A percentile compares a stretch with the other conserved stretches of the same genome.
Evolutionary conservation across 257 asterid genomes (phyloP).

Genomic region (Solanum peruvianum): DNA sequence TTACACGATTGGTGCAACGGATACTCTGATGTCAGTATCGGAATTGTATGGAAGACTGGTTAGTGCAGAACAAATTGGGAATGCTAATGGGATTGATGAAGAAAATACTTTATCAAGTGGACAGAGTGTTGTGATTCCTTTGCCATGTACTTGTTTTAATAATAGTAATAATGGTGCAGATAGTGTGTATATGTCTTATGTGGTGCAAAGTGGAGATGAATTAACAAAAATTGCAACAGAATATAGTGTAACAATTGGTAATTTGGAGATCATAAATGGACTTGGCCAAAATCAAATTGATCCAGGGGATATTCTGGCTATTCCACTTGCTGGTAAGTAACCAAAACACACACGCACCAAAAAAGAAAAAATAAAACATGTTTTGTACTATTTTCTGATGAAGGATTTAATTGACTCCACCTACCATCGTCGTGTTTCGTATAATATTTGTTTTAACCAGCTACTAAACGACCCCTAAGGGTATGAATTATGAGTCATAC

Average conservation of each 20-base stretch:
- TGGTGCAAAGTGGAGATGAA: not conserved
- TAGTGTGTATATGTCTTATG: constrained; percentile 10
- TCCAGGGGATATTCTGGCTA: constrained; percentile 10
- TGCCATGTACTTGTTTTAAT: constrained; percentile 9
- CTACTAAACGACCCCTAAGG: too few species aligned
- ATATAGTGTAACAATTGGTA: not conserved
- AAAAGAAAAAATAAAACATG: too few species aligned
- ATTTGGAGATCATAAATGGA: constrained; percentile 4
- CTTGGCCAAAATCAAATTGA: constrained; percentile 4
- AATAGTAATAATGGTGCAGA: constrained; percentile 1
- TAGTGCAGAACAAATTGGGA: constrained; percentile 4
- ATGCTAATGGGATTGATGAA: not conserved
- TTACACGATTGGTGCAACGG: not conserved
- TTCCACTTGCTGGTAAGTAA: constrained; percentile 9
- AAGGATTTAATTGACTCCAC: not conserved
- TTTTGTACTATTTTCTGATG: not conserved
- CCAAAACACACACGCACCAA: not conserved
- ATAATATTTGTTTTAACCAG: too few species aligned
- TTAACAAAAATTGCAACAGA: not conserved
- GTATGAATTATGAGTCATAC: too few species aligned
- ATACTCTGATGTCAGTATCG: constrained; percentile 1
- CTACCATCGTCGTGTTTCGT: not conserved
- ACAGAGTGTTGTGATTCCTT: constrained; percentile 1
- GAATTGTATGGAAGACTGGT: constrained; percentile 6
- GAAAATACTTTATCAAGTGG: not conserved